A percentile compares a stretch with the other conserved stretches of the same genome.
Conservation (phyloP, 805 yeast genomes). For the Ogataea wickerhamii region DNA sequence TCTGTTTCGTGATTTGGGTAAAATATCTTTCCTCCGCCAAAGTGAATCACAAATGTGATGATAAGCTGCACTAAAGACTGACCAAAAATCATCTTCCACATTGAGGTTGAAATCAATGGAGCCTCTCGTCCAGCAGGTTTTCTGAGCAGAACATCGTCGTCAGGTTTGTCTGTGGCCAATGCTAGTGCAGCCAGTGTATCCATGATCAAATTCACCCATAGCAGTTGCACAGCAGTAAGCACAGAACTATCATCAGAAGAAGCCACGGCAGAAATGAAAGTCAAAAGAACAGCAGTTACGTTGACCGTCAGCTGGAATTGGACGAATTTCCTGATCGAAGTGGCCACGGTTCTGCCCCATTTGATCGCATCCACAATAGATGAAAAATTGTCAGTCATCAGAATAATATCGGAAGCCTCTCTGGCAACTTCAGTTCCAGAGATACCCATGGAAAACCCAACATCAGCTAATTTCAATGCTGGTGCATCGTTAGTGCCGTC, state of each 20-base stretch:
- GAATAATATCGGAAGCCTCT: slow-evolving; percentile 97
- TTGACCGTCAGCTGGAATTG: slow-evolving; percentile 97
- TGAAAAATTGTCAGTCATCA: slow-evolving; percentile 92
- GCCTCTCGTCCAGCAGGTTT: slow-evolving; percentile 80
- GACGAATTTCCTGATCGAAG: slow-evolving; percentile 89
- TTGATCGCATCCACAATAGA: slow-evolving; percentile 95
- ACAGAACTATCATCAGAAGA: slow-evolving; percentile 78
- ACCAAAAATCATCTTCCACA: slow-evolving; percentile 98
- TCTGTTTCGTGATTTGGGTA: slow-evolving; percentile 32
- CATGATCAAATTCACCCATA: slow-evolving; percentile 98
- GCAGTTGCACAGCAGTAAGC: slow-evolving; percentile 91
- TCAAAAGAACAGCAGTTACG: slow-evolving; percentile 90
- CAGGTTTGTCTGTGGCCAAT: slow-evolving; percentile 95
- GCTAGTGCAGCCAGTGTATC: slow-evolving; percentile 98
- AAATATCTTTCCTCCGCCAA: slow-evolving; percentile 67
- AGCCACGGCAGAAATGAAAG: slow-evolving; percentile 91
- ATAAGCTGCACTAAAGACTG: slow-evolving; percentile 76
- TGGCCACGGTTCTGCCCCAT: slow-evolving; percentile 98
- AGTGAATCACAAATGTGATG: slow-evolving; percentile 78
- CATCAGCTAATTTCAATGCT: slow-evolving; percentile 93
- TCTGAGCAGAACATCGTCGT: slow-evolving; percentile 69
- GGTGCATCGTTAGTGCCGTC: slow-evolving; percentile 99
- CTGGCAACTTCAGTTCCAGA: slow-evolving; percentile 98
- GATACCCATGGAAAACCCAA: slow-evolving; percentile 98
- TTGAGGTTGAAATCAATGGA: slow-evolving; percentile 80